A percentile compares a stretch with the other conserved stretches of the same genome.
Conservation (phyloP, 495 filamentous ascomycete genomes). For the Xanthoparmelia taractica region DNA sequence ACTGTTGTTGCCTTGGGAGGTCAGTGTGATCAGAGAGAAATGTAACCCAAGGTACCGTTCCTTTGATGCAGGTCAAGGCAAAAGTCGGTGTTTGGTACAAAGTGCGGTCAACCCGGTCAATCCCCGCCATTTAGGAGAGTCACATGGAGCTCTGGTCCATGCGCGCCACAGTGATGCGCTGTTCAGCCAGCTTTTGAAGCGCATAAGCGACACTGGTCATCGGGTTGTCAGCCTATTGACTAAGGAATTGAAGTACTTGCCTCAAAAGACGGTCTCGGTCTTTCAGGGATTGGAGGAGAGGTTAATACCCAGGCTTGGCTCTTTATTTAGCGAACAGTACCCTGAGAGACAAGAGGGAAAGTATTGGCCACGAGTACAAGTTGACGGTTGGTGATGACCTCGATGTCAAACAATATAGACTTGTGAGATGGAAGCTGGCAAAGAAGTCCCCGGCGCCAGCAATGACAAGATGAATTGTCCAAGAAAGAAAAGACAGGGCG, state of each 20-base stretch:
- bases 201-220: constrained; percentile 16
- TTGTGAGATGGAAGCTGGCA: not conserved
- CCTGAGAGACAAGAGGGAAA: not conserved
- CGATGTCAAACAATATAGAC: not conserved
- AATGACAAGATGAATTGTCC: not conserved
- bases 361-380: not conserved
- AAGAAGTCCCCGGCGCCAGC: not conserved
- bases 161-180: constrained; percentile 15
- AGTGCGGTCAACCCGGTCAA: constrained; percentile 1
- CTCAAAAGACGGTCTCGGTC: constrained; percentile 1
- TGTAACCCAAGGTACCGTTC: not conserved
- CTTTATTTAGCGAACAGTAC: not conserved
- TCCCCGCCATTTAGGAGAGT: constrained; percentile 9
- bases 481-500: not conserved
- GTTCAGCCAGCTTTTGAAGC: constrained; percentile 12
- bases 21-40: not conserved
- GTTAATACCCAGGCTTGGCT: not conserved
- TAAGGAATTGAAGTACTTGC: constrained; percentile 3
- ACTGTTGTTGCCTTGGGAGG: not conserved
- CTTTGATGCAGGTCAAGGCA: not conserved
- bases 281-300: not conserved
- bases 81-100: constrained; percentile 1
- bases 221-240: constrained; percentile 9
- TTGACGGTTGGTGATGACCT: too few relatives aligned
- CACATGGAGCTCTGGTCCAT: constrained; percentile 15